Conservation (phyloP, 129 eudicot species). For the Solidago caesia region DNA sequence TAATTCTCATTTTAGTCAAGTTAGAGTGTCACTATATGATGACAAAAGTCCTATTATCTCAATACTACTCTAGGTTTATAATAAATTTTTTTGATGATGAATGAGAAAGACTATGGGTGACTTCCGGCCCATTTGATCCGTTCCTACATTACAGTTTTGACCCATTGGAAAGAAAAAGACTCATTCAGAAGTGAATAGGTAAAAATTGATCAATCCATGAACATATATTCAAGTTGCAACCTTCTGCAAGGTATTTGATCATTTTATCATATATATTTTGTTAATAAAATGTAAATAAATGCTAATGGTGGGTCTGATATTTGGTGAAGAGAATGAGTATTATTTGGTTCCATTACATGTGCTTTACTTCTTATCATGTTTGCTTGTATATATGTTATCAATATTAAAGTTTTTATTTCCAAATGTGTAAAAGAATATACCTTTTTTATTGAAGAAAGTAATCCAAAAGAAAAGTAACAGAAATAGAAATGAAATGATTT, state of each 20-base stretch:
- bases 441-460: constrained; percentile 9
- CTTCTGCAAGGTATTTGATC: constrained; percentile 15
- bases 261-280: not conserved
- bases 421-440: constrained; percentile 19
- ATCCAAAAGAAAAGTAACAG: not conserved
- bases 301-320: constrained; percentile 27
- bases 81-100: too few relatives aligned
- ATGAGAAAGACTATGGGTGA: too few relatives aligned
- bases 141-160: not conserved
- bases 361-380: constrained; percentile 34
- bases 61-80: too few relatives aligned
- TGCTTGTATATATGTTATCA: constrained; percentile 32
- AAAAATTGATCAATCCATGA: not conserved
- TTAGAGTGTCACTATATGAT: too few relatives aligned
- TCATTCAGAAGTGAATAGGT: not conserved
- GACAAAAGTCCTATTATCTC: too few relatives aligned
- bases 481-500: constrained; percentile 20
- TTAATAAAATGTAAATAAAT: not conserved
- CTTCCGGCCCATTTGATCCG: not conserved
- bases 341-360: constrained; percentile 26
- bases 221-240: constrained; percentile 13
- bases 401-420: constrained; percentile 15
- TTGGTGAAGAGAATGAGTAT: constrained; percentile 32
- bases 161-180: not conserved
- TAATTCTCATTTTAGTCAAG: too few relatives aligned